A percentile compares a stretch with the other conserved stretches of the same genome.
These are phyloP conservation scores for Kregervanrija fluxuum DNA, from an alignment of 805 yeast species.

Conservation along the genomic window DNA sequence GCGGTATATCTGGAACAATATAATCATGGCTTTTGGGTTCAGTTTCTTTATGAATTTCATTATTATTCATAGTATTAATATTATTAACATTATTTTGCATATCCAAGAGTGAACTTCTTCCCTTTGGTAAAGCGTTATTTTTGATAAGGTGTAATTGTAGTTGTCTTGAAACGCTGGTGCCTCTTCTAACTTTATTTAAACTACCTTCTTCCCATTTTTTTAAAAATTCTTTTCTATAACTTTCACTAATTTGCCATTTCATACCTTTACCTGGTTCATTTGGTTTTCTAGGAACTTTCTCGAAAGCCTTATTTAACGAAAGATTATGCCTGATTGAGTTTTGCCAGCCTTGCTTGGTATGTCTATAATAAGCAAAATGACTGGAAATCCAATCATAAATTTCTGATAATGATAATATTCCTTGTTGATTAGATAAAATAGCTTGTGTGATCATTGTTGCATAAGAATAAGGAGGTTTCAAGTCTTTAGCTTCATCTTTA, in stretches of 20 bases:
- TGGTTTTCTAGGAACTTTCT: constrained; percentile 90
- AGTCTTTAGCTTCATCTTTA: constrained; percentile 84
- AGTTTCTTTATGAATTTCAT: no score
- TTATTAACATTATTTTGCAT: not conserved
- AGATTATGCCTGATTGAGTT: constrained; percentile 94
- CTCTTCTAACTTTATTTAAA: constrained; percentile 66
- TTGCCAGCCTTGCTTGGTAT: constrained; percentile 96
- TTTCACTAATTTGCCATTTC: constrained; percentile 95
- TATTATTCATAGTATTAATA: not conserved
- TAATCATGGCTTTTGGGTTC: no score
- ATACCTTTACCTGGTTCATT: constrained; percentile 98
- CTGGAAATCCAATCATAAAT: constrained; percentile 86
- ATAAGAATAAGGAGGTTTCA: constrained; percentile 94
- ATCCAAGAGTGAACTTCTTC: constrained; percentile 16
- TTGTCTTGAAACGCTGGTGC: constrained; percentile 75
- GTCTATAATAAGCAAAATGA: constrained; percentile 87
- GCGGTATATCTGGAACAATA: no score
- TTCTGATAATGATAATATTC: constrained; percentile 82
- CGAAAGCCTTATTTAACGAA: constrained; percentile 93
- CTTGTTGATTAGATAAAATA: constrained; percentile 79
- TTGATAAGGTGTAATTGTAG: constrained; percentile 66
- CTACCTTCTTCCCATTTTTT: constrained; percentile 73
- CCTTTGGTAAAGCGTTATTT: constrained; percentile 46
- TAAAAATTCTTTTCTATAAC: constrained; percentile 77
- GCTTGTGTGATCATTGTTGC: constrained; percentile 99